Percentiles rank a stretch among this genome's conserved stretches.
Conservation (phyloP, 441 rosid genomes). For the Corymbia citriodora region DNA sequence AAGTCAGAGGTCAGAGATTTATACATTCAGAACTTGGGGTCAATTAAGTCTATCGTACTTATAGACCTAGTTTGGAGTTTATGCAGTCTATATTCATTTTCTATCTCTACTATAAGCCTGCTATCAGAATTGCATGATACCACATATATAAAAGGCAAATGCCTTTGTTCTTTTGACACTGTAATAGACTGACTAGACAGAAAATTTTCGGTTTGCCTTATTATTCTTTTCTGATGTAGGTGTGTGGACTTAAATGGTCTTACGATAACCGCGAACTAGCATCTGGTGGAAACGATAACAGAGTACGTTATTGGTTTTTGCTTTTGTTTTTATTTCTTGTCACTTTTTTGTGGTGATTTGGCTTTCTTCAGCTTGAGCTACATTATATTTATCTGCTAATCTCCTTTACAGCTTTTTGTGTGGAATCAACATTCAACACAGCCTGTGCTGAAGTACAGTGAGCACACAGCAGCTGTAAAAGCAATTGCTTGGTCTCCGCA, state of each 20-base stretch:
- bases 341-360: conserved; percentile 7
- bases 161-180: background rate
- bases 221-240: conserved; percentile 27
- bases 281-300: conserved; percentile 95
- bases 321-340: background rate
- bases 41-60: background rate
- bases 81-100: background rate
- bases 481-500: conserved; percentile 99
- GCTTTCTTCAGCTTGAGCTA: background rate
- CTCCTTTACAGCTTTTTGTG: conserved; percentile 62
- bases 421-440: conserved; percentile 96
- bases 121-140: background rate
- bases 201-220: background rate
- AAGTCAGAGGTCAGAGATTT: conserved; percentile 65
- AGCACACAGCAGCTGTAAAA: conserved; percentile 96
- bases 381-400: background rate
- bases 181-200: background rate
- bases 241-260: conserved; percentile 96
- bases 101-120: background rate
- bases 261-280: conserved; percentile 91
- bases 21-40: background rate
- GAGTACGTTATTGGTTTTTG: conserved; percentile 23
- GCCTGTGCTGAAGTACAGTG: conserved; percentile 79
- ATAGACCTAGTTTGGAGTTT: background rate
- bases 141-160: background rate